These are phyloP conservation scores for Drosera capensis DNA, from an alignment of 148 eudicot genomes.

Conservation along the genomic window DNA sequence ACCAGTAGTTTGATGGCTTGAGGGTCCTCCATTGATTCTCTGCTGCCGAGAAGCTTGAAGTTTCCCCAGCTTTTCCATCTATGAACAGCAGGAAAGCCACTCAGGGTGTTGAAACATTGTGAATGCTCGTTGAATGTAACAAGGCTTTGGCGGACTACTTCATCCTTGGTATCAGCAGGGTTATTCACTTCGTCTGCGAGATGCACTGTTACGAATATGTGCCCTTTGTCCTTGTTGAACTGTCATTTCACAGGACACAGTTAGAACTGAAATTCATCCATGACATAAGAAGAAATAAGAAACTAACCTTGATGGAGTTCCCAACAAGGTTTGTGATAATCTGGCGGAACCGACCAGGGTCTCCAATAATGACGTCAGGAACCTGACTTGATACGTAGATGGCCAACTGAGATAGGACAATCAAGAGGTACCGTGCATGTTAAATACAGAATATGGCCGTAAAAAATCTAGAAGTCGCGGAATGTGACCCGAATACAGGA, in stretches of 20 bases:
- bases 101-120: conserved; percentile 37
- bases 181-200: conserved; percentile 52
- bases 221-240: conserved; percentile 76
- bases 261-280: not conserved
- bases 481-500: no score
- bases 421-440: conserved; percentile 6
- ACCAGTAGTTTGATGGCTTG: conserved; percentile 41
- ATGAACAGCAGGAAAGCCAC: conserved; percentile 64
- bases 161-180: conserved; percentile 31
- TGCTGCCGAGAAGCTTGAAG: conserved; percentile 21
- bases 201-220: conserved; percentile 78
- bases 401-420: conserved; percentile 49
- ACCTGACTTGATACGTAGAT: conserved; percentile 66
- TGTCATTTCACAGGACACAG: conserved; percentile 14
- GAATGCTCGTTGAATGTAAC: conserved; percentile 9
- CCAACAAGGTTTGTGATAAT: conserved; percentile 89
- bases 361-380: conserved; percentile 68
- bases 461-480: no score
- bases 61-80: conserved; percentile 54
- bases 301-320: conserved; percentile 72
- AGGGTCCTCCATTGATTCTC: conserved; percentile 11
- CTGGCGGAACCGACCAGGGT: conserved; percentile 79
- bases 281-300: not conserved
- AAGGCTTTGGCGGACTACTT: conserved; percentile 35
- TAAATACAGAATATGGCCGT: conserved; percentile 1